Base-by-base conservation (phyloP, 2,329 filamentous ascomycete species). In the Trichoderma sp. region DNA sequence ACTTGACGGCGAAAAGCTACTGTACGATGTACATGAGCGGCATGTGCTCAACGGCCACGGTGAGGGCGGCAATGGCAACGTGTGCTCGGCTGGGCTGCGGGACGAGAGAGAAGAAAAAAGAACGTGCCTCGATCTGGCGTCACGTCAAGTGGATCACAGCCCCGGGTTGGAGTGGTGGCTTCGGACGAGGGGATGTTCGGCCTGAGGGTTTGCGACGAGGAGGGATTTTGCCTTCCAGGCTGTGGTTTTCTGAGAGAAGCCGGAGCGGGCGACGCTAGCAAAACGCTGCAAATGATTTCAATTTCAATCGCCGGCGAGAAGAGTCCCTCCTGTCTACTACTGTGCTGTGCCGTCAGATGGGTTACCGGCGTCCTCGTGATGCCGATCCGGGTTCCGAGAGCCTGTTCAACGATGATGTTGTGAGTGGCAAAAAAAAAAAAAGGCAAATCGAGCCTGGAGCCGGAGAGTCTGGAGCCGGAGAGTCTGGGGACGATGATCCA, bases 121-220 rank as follows among this genome's bases (percentile, higher is more conserved):
- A 39, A 61, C 32, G 48, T 59, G 53, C 15, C 64, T 56, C 56
- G 64, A 60, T 67, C 64, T 67, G 57, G 64, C 56, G 64, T 67
- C 56, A 61, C 45, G 56, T 60, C 56, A 59, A 67, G 64, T 67
- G 64, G 64, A 59, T 35, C 59, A 39, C 22, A 67, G 37, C 48
- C 27, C 45, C 45, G 48, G 42, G 34, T 64, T 39, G 59, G 66
- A 48, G 59, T 64, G 39, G 64, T 70, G 70, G 67, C 71, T 71
- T 72, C 71, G 71, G 71, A 70, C 71, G 71, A 72, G 70, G 64
- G 71, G 71, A 70, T 70, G 68, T 70, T 61, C 60, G 64, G 60
- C 58, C 56, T 63, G 64, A 63, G 64, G 50, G 45, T 42, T 53
- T 53, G n/a, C 17, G 50, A 32, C 42, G 45, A 57, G 48, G 66